Evolutionary conservation across 177 flowering plant species (phyloP).

Genomic region (Vitis hybrid): DNA sequence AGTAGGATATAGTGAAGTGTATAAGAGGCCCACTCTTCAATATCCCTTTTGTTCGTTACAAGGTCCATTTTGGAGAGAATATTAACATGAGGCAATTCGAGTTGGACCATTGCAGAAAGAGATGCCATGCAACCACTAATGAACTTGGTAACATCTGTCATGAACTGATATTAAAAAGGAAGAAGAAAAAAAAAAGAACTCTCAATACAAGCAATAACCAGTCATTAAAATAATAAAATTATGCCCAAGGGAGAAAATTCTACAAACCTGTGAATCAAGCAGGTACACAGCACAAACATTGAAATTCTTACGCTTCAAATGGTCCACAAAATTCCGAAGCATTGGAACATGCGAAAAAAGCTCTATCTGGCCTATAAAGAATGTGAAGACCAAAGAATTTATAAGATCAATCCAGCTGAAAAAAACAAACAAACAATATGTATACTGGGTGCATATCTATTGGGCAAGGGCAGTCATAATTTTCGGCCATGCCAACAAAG

Average conservation of each 20-base stretch:
- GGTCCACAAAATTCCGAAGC: conserved; percentile 85
- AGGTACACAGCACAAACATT: conserved; percentile 93
- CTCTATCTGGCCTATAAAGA: conserved; percentile 81
- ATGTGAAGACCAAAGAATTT: background rate
- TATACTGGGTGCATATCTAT: background rate
- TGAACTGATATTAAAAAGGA: conserved; percentile 49
- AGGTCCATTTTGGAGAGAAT: conserved; percentile 97
- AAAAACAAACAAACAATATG: background rate
- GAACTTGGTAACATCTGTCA: conserved; percentile 93
- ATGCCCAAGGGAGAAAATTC: background rate
- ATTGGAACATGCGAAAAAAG: conserved; percentile 94
- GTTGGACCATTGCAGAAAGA: conserved; percentile 95
- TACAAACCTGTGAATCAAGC: conserved; percentile 92
- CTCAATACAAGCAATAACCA: too few relatives aligned
- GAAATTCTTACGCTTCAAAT: conserved; percentile 81
- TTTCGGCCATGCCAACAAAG: too few relatives aligned
- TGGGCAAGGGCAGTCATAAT: too few relatives aligned
- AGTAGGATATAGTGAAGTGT: background rate
- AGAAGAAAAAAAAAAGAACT: background rate
- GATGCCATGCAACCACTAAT: conserved; percentile 98
- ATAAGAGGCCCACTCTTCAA: conserved; percentile 56
- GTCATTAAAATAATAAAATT: background rate
- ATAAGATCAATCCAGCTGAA: background rate
- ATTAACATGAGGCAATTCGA: conserved; percentile 91
- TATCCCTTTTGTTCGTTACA: conserved; percentile 66